Percentiles rank a stretch among this genome's conserved stretches.
These are phyloP conservation scores for Jackrogersella minutella DNA, from an alignment of 495 filamentous ascomycete genomes.

Conservation along the genomic window DNA sequence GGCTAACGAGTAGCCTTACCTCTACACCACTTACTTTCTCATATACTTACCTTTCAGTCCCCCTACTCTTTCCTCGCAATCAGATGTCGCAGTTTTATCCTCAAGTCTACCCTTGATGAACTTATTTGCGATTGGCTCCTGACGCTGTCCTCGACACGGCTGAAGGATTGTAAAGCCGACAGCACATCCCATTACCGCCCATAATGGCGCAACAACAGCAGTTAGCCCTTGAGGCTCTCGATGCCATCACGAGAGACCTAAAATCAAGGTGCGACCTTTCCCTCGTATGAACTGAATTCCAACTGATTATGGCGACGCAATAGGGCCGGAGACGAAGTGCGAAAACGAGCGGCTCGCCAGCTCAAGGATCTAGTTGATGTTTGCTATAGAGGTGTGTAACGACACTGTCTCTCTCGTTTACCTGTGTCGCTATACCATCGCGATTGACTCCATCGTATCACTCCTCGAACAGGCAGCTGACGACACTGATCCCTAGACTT, in stretches of 20 bases:
- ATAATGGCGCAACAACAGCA: constrained; percentile 47
- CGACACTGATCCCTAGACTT: constrained; percentile 64
- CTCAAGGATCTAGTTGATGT: constrained; percentile 46
- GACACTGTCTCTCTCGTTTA: neutral
- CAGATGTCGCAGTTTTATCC: constrained; percentile 24
- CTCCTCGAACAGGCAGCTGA: constrained; percentile 16
- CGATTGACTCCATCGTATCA: neutral
- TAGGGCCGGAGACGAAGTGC: constrained; percentile 45
- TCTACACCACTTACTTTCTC: neutral
- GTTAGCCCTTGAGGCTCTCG: constrained; percentile 47
- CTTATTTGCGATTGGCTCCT: constrained; percentile 27
- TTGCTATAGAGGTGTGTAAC: constrained; percentile 47
- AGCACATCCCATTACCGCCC: constrained; percentile 3
- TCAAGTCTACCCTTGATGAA: constrained; percentile 32
- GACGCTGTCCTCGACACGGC: constrained; percentile 43
- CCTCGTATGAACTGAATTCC: neutral
- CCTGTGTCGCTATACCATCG: neutral
- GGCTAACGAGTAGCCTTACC: neutral
- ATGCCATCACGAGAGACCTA: constrained; percentile 45
- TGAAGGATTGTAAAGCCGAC: constrained; percentile 25
- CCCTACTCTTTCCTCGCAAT: constrained; percentile 22
- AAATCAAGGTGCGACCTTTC: constrained; percentile 43
- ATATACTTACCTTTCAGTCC: neutral
- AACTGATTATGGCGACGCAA: constrained; percentile 3
- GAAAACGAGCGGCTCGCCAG: constrained; percentile 43